phyloP scores from a whole-genome alignment of 306 rosid species.

The Acmispon strigosus region DNA sequence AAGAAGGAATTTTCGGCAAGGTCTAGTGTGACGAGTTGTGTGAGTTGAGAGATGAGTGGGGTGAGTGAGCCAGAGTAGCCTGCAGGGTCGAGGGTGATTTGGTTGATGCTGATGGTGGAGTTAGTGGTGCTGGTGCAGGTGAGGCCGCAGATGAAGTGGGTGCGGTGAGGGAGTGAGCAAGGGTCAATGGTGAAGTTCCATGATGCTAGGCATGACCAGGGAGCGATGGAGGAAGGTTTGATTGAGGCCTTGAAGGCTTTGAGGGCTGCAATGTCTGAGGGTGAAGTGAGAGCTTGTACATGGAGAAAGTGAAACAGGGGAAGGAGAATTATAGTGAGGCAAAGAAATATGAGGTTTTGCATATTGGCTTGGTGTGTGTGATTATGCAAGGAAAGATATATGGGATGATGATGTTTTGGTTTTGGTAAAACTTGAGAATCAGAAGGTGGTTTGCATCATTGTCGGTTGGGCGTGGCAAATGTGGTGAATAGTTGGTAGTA shows the following conservation, averaged over 20 bases:
- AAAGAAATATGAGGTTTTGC: constrained; percentile 6
- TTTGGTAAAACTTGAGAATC: not conserved
- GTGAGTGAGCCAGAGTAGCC: constrained; percentile 72
- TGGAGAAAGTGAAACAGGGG: not conserved
- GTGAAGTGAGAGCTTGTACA: constrained; percentile 40
- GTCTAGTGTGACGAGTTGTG: constrained; percentile 52
- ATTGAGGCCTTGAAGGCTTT: constrained; percentile 76
- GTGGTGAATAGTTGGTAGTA: not conserved
- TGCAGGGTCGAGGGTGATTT: constrained; percentile 84
- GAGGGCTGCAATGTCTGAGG: constrained; percentile 61
- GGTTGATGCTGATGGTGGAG: constrained; percentile 50
- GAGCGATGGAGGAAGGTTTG: constrained; percentile 54
- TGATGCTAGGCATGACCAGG: constrained; percentile 71
- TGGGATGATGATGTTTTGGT: too few relatives aligned
- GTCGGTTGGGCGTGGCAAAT: not conserved
- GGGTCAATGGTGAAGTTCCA: constrained; percentile 91
- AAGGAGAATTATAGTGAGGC: not conserved
- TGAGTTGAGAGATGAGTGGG: constrained; percentile 57
- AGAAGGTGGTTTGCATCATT: not conserved
- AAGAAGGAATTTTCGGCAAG: constrained; percentile 63
- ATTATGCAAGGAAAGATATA: not conserved
- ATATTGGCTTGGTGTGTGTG: not conserved
- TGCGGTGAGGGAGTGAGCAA: constrained; percentile 67
- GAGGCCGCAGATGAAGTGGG: constrained; percentile 68
- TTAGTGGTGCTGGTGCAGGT: constrained; percentile 57